Evolutionary conservation across 441 rosid species (phyloP).

Genomic region (Jatropha multifida): DNA sequence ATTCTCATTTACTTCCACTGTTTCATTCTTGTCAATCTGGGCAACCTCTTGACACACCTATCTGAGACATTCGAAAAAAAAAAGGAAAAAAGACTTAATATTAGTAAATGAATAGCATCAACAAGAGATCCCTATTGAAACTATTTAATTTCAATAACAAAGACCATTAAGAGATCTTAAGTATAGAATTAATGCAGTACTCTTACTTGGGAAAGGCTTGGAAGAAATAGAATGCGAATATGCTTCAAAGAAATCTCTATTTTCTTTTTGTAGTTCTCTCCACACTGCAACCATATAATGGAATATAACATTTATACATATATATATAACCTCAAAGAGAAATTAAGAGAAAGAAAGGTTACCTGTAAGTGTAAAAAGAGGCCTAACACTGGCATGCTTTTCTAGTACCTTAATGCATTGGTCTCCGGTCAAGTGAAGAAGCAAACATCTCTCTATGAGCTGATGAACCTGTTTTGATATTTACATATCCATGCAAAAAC

Average conservation of each 20-base stretch:
- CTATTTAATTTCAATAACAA: too few relatives aligned
- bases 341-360: neutral
- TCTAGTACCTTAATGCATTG: slow-evolving; percentile 62
- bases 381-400: slow-evolving; percentile 55
- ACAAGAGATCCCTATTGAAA: too few relatives aligned
- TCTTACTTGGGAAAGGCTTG: slow-evolving; percentile 42
- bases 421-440: slow-evolving; percentile 64
- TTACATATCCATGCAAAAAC: slow-evolving; percentile 7
- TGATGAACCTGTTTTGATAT: slow-evolving; percentile 52
- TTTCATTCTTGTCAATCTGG: slow-evolving; percentile 27
- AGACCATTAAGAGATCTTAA: too few relatives aligned
- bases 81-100: neutral
- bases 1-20: slow-evolving; percentile 26
- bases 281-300: slow-evolving; percentile 43
- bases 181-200: too few relatives aligned
- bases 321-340: neutral
- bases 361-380: slow-evolving; percentile 64
- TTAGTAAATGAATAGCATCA: neutral
- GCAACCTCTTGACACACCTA: slow-evolving; percentile 22
- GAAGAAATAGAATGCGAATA: slow-evolving; percentile 38
- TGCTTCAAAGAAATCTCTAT: slow-evolving; percentile 55
- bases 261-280: slow-evolving; percentile 70
- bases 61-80: slow-evolving; percentile 22
- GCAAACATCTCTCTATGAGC: slow-evolving; percentile 72
- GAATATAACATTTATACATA: too few relatives aligned